Base-by-base conservation (phyloP, 2,329 filamentous ascomycete species). In the Phialophora chinensis region DNA sequence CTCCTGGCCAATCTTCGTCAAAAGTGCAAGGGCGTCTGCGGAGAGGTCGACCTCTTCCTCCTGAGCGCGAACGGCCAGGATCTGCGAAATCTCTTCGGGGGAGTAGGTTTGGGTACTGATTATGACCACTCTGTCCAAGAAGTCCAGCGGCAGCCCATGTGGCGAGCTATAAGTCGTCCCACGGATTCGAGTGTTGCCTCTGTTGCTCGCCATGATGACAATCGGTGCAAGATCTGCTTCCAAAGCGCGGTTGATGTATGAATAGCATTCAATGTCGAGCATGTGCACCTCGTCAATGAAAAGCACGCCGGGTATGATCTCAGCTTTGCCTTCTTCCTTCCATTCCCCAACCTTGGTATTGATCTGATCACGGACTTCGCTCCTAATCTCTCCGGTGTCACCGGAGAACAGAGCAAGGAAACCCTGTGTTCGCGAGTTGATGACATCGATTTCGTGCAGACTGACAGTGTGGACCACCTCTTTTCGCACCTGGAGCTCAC, bases 211-310 rank as follows among this genome's bases (percentile, higher is more conserved):
- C 95, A 99, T 99, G 80, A 99, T 99, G 78, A 99, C 93, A 71
- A 99, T 93, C 47, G 95, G 95, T 1, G 95, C 93, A 35, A 99
- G 86, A 74, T 98, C 93, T 67, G 93, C 92, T 80, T 99, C 95
- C 53, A 99, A 85, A 0, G 95, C 95, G 60, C 95, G 91, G 83
- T 99, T 99, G 84, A 99, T 90, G 83, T 96, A 99, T 53, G 93
- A 96, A 84, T 97, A 99, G 83, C 94, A 98, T 80, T 99, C 95
- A 71, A 98, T 97, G 78, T 99, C 95, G 65, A 99, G 91, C 94
- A 99, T 98, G 84, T 99, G 95, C 4, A 99, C 94, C 82, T 99
- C 95, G 75, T 99, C 95, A 75, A 99, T 96, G 84, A 99, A 99
- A 7, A 99, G 83, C 7, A 99, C 95, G 54, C 95, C 95, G 0